Percentiles rank a stretch among this genome's conserved stretches.
Conservation (phyloP, 164 flowering plant genomes). For the Vitis rotundifolia region DNA sequence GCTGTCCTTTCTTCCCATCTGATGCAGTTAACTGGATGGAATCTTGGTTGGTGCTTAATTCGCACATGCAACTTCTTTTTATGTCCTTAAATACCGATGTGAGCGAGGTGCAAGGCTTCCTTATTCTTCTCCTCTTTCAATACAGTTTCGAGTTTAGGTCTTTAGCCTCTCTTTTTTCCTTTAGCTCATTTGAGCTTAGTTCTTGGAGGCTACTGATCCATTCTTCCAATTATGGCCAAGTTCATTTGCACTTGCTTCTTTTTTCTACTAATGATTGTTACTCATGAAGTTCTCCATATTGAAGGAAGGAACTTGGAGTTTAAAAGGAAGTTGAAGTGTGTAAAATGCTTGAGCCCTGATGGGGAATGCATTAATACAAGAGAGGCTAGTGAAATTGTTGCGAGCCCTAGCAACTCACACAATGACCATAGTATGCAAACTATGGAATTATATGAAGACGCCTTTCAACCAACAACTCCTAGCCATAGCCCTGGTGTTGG, state of each 20-base stretch:
- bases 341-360: conserved; percentile 5
- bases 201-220: too few relatives aligned
- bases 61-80: conserved; percentile 2
- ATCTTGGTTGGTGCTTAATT: background rate
- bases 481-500: conserved; percentile 43
- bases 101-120: background rate
- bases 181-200: background rate
- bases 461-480: conserved; percentile 37
- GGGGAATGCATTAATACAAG: background rate
- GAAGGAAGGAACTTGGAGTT: conserved; percentile 23
- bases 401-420: conserved; percentile 1
- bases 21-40: background rate
- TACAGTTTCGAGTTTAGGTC: too few relatives aligned
- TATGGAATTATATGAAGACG: conserved; percentile 11
- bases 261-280: conserved; percentile 16
- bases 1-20: too few relatives aligned
- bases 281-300: conserved; percentile 11
- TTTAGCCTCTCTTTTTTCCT: background rate
- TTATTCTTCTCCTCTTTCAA: background rate
- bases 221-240: conserved; percentile 13
- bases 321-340: conserved; percentile 2
- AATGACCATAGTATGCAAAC: background rate
- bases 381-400: background rate
- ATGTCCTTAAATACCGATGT: background rate
- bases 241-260: conserved; percentile 3